Conservation (phyloP, 805 yeast genomes). For the Komagataella phaffii region DNA sequence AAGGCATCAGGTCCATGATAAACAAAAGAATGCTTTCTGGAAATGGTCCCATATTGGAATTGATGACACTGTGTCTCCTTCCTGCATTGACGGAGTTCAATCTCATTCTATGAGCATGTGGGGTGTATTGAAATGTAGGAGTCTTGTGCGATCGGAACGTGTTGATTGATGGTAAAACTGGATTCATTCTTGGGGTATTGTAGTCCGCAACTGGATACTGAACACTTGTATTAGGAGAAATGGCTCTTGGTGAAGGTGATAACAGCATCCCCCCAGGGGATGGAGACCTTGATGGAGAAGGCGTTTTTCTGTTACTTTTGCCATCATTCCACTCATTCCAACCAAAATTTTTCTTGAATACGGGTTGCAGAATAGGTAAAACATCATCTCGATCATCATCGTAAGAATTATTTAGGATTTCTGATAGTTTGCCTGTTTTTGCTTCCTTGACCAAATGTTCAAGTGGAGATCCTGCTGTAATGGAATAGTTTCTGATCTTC, state of each 20-base stretch:
- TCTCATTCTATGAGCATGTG: conserved; percentile 39
- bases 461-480: background rate
- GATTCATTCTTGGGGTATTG: conserved; percentile 24
- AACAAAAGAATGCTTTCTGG: conserved; percentile 46
- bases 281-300: background rate
- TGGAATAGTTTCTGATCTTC: conserved; percentile 15
- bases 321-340: background rate
- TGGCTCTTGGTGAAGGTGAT: background rate
- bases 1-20: conserved; percentile 36
- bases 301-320: background rate
- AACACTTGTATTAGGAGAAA: background rate
- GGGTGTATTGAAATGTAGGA: conserved; percentile 32
- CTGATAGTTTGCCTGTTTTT: conserved; percentile 5
- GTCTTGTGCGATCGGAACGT: conserved; percentile 16
- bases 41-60: conserved; percentile 19
- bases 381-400: background rate
- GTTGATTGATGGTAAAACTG: conserved; percentile 20
- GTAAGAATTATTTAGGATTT: conserved; percentile 7
- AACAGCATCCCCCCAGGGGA: background rate
- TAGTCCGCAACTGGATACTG: background rate
- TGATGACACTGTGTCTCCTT: conserved; percentile 11
- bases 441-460: background rate
- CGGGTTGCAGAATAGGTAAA: background rate
- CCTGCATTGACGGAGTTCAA: conserved; percentile 28
- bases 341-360: background rate